Percentiles rank a stretch among this genome's conserved stretches.
Conservation (phyloP, 1,284 basidiomycete species). For the Austroboletus niveus region DNA sequence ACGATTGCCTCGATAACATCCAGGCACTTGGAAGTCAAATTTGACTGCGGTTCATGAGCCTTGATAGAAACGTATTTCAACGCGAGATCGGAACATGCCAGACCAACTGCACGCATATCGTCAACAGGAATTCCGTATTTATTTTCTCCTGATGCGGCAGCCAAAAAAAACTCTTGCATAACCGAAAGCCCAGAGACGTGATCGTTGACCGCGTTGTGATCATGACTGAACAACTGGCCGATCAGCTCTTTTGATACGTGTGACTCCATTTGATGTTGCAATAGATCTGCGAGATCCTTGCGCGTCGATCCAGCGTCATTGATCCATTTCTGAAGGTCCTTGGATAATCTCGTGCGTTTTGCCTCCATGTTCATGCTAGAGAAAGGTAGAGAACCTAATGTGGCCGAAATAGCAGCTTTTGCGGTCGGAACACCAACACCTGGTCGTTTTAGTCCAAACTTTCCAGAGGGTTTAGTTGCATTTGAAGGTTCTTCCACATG, state of each 20-base stretch:
- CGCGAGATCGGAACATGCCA: slow-evolving; percentile 90
- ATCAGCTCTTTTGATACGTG: slow-evolving; percentile 77
- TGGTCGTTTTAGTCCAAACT: slow-evolving; percentile 54
- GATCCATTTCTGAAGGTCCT: slow-evolving; percentile 81
- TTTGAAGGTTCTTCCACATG: slow-evolving; percentile 45
- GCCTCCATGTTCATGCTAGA: slow-evolving; percentile 68
- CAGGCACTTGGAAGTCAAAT: slow-evolving; percentile 84
- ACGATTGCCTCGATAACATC: slow-evolving; percentile 85
- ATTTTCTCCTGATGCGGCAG: slow-evolving; percentile 58
- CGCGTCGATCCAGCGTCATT: slow-evolving; percentile 79
- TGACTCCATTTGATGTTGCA: slow-evolving; percentile 91
- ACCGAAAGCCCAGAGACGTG: slow-evolving; percentile 76
- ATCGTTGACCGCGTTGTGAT: slow-evolving; percentile 95
- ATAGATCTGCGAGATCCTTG: slow-evolving; percentile 84
- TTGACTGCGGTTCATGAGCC: slow-evolving; percentile 91
- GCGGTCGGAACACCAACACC: slow-evolving; percentile 37
- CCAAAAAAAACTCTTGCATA: slow-evolving; percentile 75
- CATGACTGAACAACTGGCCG: slow-evolving; percentile 88
- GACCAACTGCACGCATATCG: slow-evolving; percentile 65
- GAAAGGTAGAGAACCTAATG: slow-evolving; percentile 53
- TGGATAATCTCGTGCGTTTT: slow-evolving; percentile 72
- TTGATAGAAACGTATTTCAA: slow-evolving; percentile 95
- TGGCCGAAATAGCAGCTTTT: slow-evolving; percentile 32
- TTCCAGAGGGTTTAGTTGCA: slow-evolving; percentile 41
- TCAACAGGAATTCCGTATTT: slow-evolving; percentile 50